Conservation (phyloP, 1,284 basidiomycete species). For the Polyporus tsugae region DNA sequence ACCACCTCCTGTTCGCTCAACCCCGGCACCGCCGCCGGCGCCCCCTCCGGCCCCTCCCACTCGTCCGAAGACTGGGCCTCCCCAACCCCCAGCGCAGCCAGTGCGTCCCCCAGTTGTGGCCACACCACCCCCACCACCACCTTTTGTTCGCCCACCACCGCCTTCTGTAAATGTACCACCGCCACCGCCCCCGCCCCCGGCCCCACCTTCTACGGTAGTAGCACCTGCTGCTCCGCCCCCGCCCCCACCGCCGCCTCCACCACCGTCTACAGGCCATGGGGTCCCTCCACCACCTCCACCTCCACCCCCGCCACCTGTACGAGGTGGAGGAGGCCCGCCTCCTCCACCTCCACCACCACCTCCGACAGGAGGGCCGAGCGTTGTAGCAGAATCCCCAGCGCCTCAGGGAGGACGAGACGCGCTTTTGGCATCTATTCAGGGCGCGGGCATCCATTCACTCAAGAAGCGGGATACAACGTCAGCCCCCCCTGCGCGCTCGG, state of each 20-base stretch:
- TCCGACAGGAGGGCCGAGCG: constrained; percentile 42
- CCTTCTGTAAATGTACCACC: constrained; percentile 45
- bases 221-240: constrained; percentile 45
- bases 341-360: constrained; percentile 41
- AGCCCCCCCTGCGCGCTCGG: constrained; percentile 45
- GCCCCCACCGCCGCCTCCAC: constrained; percentile 45
- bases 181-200: constrained; percentile 38
- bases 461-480: constrained; percentile 63
- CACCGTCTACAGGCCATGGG: constrained; percentile 37
- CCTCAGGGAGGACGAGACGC: constrained; percentile 62
- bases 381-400: constrained; percentile 38
- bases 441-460: constrained; percentile 75
- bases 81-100: constrained; percentile 45
- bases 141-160: constrained; percentile 42
- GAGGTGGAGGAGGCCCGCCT: constrained; percentile 41
- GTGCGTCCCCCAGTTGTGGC: constrained; percentile 45
- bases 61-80: constrained; percentile 43
- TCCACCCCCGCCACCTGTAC: constrained; percentile 44
- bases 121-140: constrained; percentile 47
- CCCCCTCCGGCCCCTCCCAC: constrained; percentile 31
- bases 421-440: constrained; percentile 74
- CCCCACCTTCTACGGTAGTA: constrained; percentile 39
- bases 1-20: constrained; percentile 36
- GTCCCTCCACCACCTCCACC: constrained; percentile 47
- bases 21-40: constrained; percentile 32